These are phyloP conservation scores for Colletotrichum nymphaeae DNA, from an alignment of 2,329 filamentous ascomycete species.

Conservation along the genomic window DNA sequence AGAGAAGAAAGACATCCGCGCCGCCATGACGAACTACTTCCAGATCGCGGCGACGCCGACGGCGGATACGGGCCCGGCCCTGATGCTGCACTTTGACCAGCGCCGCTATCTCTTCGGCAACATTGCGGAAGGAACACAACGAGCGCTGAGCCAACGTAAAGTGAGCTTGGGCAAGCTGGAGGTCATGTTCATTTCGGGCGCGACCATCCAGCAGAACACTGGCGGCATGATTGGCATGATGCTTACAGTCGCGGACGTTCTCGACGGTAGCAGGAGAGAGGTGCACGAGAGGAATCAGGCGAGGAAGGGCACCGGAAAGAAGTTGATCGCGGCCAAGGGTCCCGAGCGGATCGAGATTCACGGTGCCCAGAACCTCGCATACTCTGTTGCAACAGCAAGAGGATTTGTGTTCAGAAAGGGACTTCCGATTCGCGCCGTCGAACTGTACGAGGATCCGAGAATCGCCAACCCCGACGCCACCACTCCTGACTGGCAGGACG, in stretches of 20 bases:
- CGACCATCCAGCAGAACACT: constrained; percentile 77
- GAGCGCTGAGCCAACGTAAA: constrained; percentile 77
- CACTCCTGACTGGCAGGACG: constrained; percentile 79
- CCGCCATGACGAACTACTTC: constrained; percentile 76
- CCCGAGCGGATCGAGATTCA: constrained; percentile 63
- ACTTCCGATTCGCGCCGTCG: constrained; percentile 77
- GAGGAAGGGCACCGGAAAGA: constrained; percentile 52
- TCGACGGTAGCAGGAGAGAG: constrained; percentile 59
- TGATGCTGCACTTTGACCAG: constrained; percentile 84
- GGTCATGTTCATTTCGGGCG: constrained; percentile 86
- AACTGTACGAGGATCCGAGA: constrained; percentile 66
- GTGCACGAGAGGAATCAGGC: constrained; percentile 52
- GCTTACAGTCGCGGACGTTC: constrained; percentile 81
- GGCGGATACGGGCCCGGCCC: constrained; percentile 85
- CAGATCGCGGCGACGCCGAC: constrained; percentile 86
- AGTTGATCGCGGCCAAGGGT: constrained; percentile 38
- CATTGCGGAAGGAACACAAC: constrained; percentile 85
- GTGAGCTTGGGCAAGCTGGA: constrained; percentile 72
- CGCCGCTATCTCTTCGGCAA: constrained; percentile 89
- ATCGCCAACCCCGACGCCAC: constrained; percentile 53
- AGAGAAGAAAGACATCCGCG: neutral
- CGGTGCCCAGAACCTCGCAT: constrained; percentile 82
- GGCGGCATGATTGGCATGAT: constrained; percentile 89
- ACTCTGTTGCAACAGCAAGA: constrained; percentile 84
- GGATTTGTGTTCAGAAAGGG: constrained; percentile 89